These are phyloP conservation scores for Ceratocystiopsis minuta DNA, from an alignment of 2,329 filamentous ascomycete species.

Conservation along the genomic window DNA sequence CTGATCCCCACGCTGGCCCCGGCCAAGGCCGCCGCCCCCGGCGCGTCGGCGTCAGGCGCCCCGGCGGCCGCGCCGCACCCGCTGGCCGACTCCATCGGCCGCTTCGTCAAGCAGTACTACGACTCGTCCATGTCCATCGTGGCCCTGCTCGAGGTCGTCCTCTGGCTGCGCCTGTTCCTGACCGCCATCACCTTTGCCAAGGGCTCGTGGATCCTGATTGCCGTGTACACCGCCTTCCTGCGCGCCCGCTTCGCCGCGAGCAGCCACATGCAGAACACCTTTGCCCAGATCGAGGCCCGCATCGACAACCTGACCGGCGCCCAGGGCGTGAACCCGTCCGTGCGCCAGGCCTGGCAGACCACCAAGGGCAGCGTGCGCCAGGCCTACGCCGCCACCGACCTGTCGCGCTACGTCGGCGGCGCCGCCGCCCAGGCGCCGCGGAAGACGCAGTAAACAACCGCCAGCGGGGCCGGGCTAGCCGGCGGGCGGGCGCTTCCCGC, in stretches of 20 bases:
- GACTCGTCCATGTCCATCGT: slow-evolving; percentile 91
- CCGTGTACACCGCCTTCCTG: slow-evolving; percentile 79
- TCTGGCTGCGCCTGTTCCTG: slow-evolving; percentile 69
- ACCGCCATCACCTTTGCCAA: slow-evolving; percentile 76
- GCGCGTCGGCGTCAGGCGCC: slow-evolving; percentile 27
- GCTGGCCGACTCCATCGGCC: slow-evolving; percentile 66
- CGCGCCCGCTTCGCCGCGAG: slow-evolving; percentile 81
- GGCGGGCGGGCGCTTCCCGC: too few species aligned
- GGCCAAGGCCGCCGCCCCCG: slow-evolving; percentile 29
- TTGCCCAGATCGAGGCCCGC: slow-evolving; percentile 53
- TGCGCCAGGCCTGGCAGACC: slow-evolving; percentile 61
- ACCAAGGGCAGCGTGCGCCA: slow-evolving; percentile 57
- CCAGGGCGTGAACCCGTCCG: slow-evolving; percentile 68
- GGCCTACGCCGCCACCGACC: slow-evolving; percentile 63
- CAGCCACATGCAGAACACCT: slow-evolving; percentile 73
- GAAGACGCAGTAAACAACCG: slow-evolving; percentile 28
- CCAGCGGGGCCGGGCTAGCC: too few species aligned
- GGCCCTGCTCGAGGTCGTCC: slow-evolving; percentile 66
- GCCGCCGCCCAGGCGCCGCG: slow-evolving; percentile 33
- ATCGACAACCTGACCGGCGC: slow-evolving; percentile 69
- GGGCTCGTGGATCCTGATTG: slow-evolving; percentile 76
- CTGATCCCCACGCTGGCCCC: slow-evolving; percentile 75
- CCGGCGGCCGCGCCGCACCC: slow-evolving; percentile 35
- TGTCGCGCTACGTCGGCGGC: slow-evolving; percentile 48
- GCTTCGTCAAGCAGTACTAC: slow-evolving; percentile 96